phyloP scores from a whole-genome alignment of 2,329 filamentous ascomycete species.

The Botryosphaeria dothidea region DNA sequence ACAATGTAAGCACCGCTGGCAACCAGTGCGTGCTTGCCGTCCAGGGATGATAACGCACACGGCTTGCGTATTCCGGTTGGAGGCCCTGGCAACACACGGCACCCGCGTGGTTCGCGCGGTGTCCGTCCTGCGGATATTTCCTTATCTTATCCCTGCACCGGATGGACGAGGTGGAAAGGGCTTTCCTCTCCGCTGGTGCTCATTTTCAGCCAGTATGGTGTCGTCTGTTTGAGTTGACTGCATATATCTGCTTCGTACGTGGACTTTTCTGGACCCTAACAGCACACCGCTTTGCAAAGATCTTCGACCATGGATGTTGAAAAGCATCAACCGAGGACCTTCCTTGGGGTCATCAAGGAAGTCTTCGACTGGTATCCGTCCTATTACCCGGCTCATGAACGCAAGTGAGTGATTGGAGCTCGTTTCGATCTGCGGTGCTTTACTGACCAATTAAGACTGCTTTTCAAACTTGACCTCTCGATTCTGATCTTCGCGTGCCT shows the following conservation, averaged over 20 bases:
- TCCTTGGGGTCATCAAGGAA: conserved; percentile 20
- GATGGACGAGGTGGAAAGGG: neutral
- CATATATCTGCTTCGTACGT: neutral
- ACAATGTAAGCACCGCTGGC: neutral
- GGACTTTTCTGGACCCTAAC: neutral
- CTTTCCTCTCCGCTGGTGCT: neutral
- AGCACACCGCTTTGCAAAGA: neutral
- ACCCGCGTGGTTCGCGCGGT: neutral
- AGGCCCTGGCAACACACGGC: neutral
- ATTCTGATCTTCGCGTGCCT: conserved; percentile 39
- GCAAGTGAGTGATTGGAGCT: conserved; percentile 29
- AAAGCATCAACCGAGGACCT: conserved; percentile 6
- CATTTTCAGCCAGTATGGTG: neutral
- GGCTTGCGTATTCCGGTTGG: neutral
- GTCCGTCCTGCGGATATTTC: neutral
- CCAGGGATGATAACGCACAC: neutral
- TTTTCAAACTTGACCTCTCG: conserved; percentile 39
- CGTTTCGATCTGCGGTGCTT: conserved; percentile 25
- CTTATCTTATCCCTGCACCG: neutral
- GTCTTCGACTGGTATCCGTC: conserved; percentile 36
- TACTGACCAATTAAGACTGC: conserved; percentile 25
- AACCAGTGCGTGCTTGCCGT: neutral
- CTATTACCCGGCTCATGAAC: conserved; percentile 36
- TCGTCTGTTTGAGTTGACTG: neutral
- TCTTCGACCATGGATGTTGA: neutral